Percentiles rank a stretch among this genome's conserved stretches.
phyloP scores from a whole-genome alignment of 2,329 filamentous ascomycete species.

The Alternaria alternata region DNA sequence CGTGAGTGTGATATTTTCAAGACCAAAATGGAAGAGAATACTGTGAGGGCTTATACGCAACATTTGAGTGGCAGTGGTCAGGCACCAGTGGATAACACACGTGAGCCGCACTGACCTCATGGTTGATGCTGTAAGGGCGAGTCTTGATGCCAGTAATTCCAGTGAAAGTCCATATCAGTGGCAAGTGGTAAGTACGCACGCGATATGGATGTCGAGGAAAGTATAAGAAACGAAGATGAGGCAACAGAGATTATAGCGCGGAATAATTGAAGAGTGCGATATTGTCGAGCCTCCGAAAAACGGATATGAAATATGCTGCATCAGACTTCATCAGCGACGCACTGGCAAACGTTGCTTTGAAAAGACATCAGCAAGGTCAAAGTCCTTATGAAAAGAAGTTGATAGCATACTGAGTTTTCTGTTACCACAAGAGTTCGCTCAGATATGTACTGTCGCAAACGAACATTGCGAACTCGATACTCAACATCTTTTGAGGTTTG shows the following conservation, averaged over 20 bases:
- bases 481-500: background rate
- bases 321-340: background rate
- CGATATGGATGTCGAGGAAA: background rate
- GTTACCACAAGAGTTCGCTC: background rate
- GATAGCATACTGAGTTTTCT: background rate
- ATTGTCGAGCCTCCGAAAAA: background rate
- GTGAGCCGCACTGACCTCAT: background rate
- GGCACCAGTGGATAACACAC: no score
- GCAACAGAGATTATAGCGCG: background rate
- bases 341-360: background rate
- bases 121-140: background rate
- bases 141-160: background rate
- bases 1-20: background rate
- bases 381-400: background rate
- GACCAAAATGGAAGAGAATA: background rate
- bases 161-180: background rate
- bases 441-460: background rate
- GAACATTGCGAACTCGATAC: background rate
- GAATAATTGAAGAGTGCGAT: background rate
- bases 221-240: background rate
- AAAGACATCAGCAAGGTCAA: background rate
- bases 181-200: accelerated
- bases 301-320: background rate
- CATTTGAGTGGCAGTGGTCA: background rate
- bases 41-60: background rate